phyloP scores from a whole-genome alignment of 306 rosid species.

The Trifolium repens region DNA sequence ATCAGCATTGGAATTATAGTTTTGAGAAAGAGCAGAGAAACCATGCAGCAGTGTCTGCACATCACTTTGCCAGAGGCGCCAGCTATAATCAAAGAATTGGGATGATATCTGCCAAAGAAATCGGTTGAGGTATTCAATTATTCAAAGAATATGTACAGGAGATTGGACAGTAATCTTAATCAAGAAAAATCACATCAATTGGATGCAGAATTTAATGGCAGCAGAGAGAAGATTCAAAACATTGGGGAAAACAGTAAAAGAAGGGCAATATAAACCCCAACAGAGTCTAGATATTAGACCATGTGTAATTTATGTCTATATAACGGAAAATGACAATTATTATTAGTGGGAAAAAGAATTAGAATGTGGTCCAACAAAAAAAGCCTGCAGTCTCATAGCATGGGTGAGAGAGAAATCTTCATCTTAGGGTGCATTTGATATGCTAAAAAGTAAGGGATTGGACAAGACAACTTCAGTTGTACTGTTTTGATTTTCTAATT shows the following conservation, averaged over 20 bases:
- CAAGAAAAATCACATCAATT: slow-evolving; percentile 28
- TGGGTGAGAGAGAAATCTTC: neutral
- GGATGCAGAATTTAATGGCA: slow-evolving; percentile 21
- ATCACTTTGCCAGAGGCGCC: slow-evolving; percentile 96
- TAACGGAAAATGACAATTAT: neutral
- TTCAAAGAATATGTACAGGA: slow-evolving; percentile 23
- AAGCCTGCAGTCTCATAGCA: neutral
- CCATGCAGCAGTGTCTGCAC: slow-evolving; percentile 80
- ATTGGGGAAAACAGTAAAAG: neutral
- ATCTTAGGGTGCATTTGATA: neutral
- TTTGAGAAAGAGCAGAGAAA: slow-evolving; percentile 74
- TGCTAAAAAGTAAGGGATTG: too few species aligned
- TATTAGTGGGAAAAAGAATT: slow-evolving; percentile 1
- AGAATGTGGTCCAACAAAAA: neutral
- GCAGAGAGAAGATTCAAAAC: slow-evolving; percentile 10
- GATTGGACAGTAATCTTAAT: slow-evolving; percentile 28
- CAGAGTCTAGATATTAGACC: slow-evolving; percentile 29
- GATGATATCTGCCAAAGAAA: slow-evolving; percentile 82
- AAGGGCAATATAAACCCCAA: slow-evolving; percentile 25
- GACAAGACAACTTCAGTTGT: too few species aligned
- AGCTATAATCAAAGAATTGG: slow-evolving; percentile 88
- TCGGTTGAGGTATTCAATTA: slow-evolving; percentile 21
- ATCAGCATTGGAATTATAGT: slow-evolving; percentile 61
- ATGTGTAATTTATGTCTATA: slow-evolving; percentile 18
- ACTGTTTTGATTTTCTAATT: too few species aligned